Conservation (phyloP, 2,329 filamentous ascomycete genomes). For the Xylariaceae sp. region DNA sequence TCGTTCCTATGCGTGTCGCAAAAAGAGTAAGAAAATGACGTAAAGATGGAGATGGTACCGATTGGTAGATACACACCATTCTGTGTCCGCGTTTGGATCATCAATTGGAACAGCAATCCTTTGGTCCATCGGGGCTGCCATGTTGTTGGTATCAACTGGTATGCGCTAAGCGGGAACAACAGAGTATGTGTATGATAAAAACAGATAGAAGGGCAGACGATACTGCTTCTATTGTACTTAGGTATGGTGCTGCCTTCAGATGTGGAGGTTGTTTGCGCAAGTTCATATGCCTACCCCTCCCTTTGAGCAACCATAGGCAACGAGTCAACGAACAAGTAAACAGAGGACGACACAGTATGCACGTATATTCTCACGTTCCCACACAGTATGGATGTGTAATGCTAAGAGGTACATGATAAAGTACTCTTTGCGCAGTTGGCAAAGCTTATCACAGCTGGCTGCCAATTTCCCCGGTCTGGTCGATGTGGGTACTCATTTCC, state of each 20-base stretch:
- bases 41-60: constrained; percentile 10
- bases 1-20: constrained; percentile 86
- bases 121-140: constrained; percentile 59
- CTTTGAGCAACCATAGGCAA: background rate
- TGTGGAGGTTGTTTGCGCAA: constrained; percentile 6
- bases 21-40: too few relatives aligned
- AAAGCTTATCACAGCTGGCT: too few relatives aligned
- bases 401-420: too few relatives aligned
- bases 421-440: too few relatives aligned
- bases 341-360: too few relatives aligned
- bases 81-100: constrained; percentile 93
- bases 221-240: too few relatives aligned
- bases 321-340: too few relatives aligned
- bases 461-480: too few relatives aligned
- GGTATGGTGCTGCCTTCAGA: constrained; percentile 6
- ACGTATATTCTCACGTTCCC: too few relatives aligned
- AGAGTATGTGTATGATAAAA: background rate
- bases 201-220: too few relatives aligned
- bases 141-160: constrained; percentile 29
- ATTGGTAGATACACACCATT: constrained; percentile 61
- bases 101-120: constrained; percentile 78
- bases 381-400: too few relatives aligned
- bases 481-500: background rate
- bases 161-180: background rate
- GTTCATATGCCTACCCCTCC: constrained; percentile 5